phyloP scores from a whole-genome alignment of 1,284 basidiomycete genomes.

The Xerocomus amazonicus region DNA sequence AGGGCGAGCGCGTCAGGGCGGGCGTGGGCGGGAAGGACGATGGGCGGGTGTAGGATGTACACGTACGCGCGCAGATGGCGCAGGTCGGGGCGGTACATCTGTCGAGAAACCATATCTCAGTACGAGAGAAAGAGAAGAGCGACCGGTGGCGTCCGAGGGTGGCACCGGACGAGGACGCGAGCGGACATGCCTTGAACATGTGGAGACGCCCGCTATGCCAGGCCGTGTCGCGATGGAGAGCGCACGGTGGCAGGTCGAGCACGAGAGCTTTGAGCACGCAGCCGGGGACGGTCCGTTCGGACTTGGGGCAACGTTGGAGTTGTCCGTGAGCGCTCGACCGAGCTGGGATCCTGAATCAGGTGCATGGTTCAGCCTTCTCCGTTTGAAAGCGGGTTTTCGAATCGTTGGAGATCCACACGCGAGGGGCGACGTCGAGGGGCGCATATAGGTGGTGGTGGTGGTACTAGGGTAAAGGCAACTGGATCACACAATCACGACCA shows the following conservation, averaged over 20 bases:
- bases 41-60: slow-evolving; percentile 30
- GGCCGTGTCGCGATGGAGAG: slow-evolving; percentile 20
- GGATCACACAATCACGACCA: too few species aligned
- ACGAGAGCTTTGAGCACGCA: slow-evolving; percentile 19
- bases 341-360: slow-evolving; percentile 7
- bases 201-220: slow-evolving; percentile 7
- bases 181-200: slow-evolving; percentile 25
- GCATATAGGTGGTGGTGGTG: too few species aligned
- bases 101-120: slow-evolving; percentile 7
- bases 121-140: neutral
- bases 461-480: too few species aligned
- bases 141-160: too few species aligned
- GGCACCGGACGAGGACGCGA: neutral
- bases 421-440: slow-evolving; percentile 8
- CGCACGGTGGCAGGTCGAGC: slow-evolving; percentile 31
- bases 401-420: slow-evolving; percentile 6
- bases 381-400: slow-evolving; percentile 23
- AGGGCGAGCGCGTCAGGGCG: slow-evolving; percentile 33
- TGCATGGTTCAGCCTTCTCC: slow-evolving; percentile 23
- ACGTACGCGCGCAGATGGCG: slow-evolving; percentile 29
- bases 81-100: slow-evolving; percentile 27
- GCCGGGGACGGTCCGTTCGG: neutral
- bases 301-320: slow-evolving; percentile 16
- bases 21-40: slow-evolving; percentile 30
- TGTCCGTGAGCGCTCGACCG: slow-evolving; percentile 21